phyloP scores from a whole-genome alignment of 2,329 filamentous ascomycete genomes.

The Calonectria pauciramosa region DNA sequence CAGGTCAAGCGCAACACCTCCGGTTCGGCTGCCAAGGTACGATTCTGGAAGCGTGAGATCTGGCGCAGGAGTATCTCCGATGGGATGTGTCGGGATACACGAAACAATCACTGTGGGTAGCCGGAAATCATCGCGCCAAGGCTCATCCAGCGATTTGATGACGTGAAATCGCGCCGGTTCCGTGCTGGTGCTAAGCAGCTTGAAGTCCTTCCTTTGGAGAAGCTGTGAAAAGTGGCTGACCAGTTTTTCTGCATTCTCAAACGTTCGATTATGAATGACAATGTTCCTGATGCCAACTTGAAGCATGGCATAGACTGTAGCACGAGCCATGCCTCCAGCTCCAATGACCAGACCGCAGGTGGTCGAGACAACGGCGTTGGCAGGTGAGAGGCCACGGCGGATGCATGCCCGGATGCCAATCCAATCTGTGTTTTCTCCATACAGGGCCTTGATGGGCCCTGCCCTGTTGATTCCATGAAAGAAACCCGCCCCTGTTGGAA shows the following conservation, averaged over 20 bases:
- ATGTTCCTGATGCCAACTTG: conserved; percentile 83
- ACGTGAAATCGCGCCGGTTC: conserved; percentile 68
- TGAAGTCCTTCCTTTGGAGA: conserved; percentile 58
- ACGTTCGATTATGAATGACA: conserved; percentile 80
- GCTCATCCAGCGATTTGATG: conserved; percentile 67
- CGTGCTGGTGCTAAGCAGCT: conserved; percentile 58
- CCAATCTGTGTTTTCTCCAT: conserved; percentile 88
- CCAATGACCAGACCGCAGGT: conserved; percentile 73
- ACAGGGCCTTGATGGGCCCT: conserved; percentile 77
- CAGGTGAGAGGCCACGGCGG: conserved; percentile 78
- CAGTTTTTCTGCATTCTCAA: conserved; percentile 75
- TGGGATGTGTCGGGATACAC: conserved; percentile 79
- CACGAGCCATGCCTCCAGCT: conserved; percentile 82
- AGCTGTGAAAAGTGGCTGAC: conserved; percentile 78
- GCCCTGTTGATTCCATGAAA: conserved; percentile 69
- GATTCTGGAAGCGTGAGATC: conserved; percentile 77
- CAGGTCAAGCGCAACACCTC: conserved; percentile 81
- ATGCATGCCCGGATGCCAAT: conserved; percentile 83
- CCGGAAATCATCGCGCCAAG: conserved; percentile 75
- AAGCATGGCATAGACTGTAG: conserved; percentile 83
- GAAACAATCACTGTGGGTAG: conserved; percentile 82
- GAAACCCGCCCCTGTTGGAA: conserved; percentile 67
- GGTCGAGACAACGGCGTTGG: conserved; percentile 71
- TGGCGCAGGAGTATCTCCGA: conserved; percentile 74
- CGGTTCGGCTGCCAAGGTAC: conserved; percentile 81